phyloP scores from a whole-genome alignment of 2,329 filamentous ascomycete genomes.

The Exserohilum rostratum region DNA sequence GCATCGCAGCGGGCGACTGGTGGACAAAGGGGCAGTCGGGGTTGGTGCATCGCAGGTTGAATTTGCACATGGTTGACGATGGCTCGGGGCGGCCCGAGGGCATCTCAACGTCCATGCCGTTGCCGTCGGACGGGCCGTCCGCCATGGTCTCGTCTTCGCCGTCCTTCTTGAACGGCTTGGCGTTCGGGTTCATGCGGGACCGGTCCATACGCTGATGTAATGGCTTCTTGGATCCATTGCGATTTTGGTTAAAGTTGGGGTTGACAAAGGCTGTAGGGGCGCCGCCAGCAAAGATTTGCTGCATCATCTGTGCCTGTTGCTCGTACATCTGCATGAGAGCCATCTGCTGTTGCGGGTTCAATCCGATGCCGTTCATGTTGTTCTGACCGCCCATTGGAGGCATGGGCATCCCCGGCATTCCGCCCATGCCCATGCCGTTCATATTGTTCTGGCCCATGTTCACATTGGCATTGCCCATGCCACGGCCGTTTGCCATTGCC shows the following conservation, averaged over 20 bases:
- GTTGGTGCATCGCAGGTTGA: constrained; percentile 86
- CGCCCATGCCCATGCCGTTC: constrained; percentile 41
- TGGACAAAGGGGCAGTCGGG: constrained; percentile 91
- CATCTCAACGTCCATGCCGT: constrained; percentile 67
- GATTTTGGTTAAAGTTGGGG: constrained; percentile 58
- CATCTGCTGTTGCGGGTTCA: constrained; percentile 73
- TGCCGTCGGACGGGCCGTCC: constrained; percentile 49
- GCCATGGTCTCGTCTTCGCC: constrained; percentile 48
- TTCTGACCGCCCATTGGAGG: constrained; percentile 47
- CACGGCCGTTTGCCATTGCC: constrained; percentile 49
- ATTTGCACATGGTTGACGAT: constrained; percentile 79
- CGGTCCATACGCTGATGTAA: constrained; percentile 73
- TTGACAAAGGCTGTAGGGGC: constrained; percentile 60
- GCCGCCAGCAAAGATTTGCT: constrained; percentile 46
- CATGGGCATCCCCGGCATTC: constrained; percentile 43
- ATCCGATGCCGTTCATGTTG: constrained; percentile 56
- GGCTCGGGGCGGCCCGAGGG: constrained; percentile 59
- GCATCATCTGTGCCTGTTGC: constrained; percentile 72
- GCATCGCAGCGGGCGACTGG: constrained; percentile 87
- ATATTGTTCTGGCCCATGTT: constrained; percentile 41
- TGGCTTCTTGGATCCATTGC: constrained; percentile 57
- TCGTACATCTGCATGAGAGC: constrained; percentile 79
- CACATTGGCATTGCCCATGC: constrained; percentile 40
- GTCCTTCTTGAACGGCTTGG: constrained; percentile 56
- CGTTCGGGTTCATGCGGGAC: constrained; percentile 57